phyloP scores from a whole-genome alignment of 1,139 yeast species.

The Meyerozyma athensensis region DNA sequence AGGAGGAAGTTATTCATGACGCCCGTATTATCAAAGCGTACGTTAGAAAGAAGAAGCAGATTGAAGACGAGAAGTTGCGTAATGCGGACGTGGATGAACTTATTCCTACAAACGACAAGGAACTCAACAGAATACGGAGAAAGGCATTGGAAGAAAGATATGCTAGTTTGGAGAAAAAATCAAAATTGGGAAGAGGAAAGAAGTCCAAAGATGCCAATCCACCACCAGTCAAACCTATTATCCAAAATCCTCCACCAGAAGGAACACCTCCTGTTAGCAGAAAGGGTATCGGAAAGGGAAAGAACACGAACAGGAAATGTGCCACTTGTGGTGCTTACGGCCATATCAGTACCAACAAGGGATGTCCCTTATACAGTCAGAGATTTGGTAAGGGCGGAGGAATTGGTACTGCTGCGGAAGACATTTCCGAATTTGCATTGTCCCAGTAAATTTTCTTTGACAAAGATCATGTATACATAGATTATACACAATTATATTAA shows the following conservation, averaged over 20 bases:
- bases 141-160: conserved; percentile 79
- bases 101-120: conserved; percentile 80
- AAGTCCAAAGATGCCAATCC: conserved; percentile 12
- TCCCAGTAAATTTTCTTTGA: background rate
- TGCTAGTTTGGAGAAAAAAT: conserved; percentile 75
- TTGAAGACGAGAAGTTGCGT: conserved; percentile 62
- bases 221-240: conserved; percentile 24
- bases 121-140: conserved; percentile 72
- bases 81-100: conserved; percentile 62
- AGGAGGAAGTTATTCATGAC: conserved; percentile 73
- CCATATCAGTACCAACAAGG: conserved; percentile 84
- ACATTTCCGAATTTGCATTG: conserved; percentile 1
- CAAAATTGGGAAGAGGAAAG: conserved; percentile 40
- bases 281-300: conserved; percentile 68
- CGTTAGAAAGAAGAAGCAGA: conserved; percentile 68
- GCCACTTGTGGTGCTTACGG: conserved; percentile 95
- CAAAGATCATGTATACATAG: background rate
- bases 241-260: conserved; percentile 44
- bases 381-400: conserved; percentile 21
- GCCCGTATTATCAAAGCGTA: conserved; percentile 87
- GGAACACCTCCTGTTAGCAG: conserved; percentile 51
- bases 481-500: conserved; percentile 3
- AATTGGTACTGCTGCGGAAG: conserved; percentile 3
- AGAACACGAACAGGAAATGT: conserved; percentile 80
- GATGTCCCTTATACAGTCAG: conserved; percentile 74